Percentiles rank a stretch among this genome's conserved stretches.
Evolutionary conservation across 2,329 filamentous ascomycete species (phyloP).

Genomic region (Fonsecaea pedrosoi): DNA sequence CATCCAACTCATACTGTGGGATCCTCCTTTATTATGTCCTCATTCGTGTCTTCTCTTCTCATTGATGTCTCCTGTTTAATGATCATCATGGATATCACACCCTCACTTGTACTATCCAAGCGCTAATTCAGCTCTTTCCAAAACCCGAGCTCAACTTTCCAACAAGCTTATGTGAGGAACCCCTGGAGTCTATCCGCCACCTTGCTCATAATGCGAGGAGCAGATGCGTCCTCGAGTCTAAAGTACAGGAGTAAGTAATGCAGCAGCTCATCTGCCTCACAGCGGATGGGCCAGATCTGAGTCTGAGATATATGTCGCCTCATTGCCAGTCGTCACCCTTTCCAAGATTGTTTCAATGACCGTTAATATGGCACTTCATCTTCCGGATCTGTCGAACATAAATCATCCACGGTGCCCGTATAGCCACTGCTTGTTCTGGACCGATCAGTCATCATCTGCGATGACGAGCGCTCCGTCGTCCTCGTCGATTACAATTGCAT

Average conservation of each 20-base stretch:
- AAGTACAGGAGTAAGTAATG: conserved; percentile 6
- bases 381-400: background rate
- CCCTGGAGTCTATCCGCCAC: background rate
- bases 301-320: background rate
- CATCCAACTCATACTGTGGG: background rate
- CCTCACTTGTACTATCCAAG: background rate
- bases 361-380: background rate
- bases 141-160: conserved; percentile 2
- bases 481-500: conserved; percentile 32
- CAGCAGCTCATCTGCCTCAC: background rate
- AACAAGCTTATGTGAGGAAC: background rate
- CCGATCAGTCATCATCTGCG: conserved; percentile 31
- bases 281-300: background rate
- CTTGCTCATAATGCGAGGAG: background rate
- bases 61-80: background rate
- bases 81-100: background rate
- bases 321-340: background rate
- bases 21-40: background rate
- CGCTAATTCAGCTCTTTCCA: conserved; percentile 2
- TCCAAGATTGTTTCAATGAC: background rate
- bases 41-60: background rate
- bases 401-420: background rate
- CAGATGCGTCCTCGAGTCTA: background rate
- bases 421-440: background rate
- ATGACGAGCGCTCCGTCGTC: conserved; percentile 38